A percentile compares a stretch with the other conserved stretches of the same genome.
phyloP scores from a whole-genome alignment of 2,329 filamentous ascomycete genomes.

The Diplodia seriata region DNA sequence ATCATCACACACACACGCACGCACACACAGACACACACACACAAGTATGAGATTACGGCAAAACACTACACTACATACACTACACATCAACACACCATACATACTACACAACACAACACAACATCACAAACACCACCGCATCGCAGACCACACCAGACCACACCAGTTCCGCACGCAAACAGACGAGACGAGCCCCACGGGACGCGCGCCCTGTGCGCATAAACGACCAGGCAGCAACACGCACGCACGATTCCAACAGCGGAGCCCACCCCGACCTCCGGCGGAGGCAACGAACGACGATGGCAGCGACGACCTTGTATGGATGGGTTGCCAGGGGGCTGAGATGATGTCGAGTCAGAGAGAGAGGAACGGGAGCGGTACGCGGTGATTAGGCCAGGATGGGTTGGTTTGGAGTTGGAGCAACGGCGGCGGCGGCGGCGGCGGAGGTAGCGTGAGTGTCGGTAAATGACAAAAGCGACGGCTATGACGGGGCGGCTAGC shows the following conservation, averaged over 20 bases:
- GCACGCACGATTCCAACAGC: neutral
- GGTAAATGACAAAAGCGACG: neutral
- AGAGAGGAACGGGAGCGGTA: neutral
- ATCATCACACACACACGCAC: neutral
- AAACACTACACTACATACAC: neutral
- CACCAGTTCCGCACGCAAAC: neutral
- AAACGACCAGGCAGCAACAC: neutral
- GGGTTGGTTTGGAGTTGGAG: neutral
- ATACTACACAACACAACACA: neutral
- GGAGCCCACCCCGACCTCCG: neutral
- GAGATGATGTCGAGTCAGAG: no score
- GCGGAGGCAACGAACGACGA: neutral
- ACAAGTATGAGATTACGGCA: constrained; percentile 8
- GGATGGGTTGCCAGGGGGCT: neutral
- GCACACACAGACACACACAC: no score
- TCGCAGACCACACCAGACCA: no score
- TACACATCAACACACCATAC: neutral
- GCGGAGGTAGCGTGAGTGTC: neutral
- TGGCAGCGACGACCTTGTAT: neutral
- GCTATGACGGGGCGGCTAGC: neutral
- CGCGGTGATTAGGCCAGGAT: neutral
- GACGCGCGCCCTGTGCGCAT: no score
- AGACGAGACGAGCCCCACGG: no score
- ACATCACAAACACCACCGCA: neutral
- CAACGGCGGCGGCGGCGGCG: neutral